These are phyloP conservation scores for thale cress (Arabidopsis thaliana) DNA, from an alignment of 345 rosid species.

Conservation along the genomic window TAIR10.1 NC_003071.7:12520001-12520500, in stretches of 20 bases:
- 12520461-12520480: conserved; percentile 15
- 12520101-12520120: neutral
- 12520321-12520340: neutral
- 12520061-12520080: neutral
- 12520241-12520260: neutral
- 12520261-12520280: neutral
- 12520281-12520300: too few species aligned
- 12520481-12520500: conserved; percentile 31
- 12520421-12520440: conserved; percentile 5
- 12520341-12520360: neutral
- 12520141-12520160: too few species aligned
- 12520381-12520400: conserved; percentile 9
- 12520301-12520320: too few species aligned
- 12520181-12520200: neutral
- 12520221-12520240: neutral
- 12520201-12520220: neutral
- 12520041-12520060: neutral
- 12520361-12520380: conserved; percentile 12
- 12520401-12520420: neutral
- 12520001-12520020: too few species aligned
- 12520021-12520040: too few species aligned
- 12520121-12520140: too few species aligned
- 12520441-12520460: conserved; percentile 9
- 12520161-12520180: neutral
- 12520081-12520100: neutral